Conservation (phyloP, 306 rosid genomes). For the Urtica urens region DNA sequence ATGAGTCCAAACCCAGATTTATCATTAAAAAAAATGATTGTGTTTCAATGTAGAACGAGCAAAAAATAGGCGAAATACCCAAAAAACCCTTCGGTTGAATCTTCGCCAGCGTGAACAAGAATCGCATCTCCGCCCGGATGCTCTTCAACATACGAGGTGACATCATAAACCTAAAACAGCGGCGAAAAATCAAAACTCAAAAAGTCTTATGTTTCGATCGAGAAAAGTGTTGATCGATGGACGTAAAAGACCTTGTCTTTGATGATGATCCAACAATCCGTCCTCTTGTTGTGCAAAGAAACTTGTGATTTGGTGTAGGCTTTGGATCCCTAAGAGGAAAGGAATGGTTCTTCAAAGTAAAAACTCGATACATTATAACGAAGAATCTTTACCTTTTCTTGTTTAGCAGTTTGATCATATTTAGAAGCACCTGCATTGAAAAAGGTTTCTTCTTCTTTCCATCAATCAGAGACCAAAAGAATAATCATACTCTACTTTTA, state of each 20-base stretch:
- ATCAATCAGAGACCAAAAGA: neutral
- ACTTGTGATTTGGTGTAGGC: constrained; percentile 51
- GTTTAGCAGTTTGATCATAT: constrained; percentile 19
- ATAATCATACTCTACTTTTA: too few relatives aligned
- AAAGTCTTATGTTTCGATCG: neutral
- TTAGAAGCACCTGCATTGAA: constrained; percentile 30
- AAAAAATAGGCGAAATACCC: neutral
- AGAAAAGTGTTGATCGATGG: constrained; percentile 4
- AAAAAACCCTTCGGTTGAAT: constrained; percentile 8
- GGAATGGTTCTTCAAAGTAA: neutral
- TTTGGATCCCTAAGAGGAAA: constrained; percentile 38
- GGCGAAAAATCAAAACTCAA: constrained; percentile 1
- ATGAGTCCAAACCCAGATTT: neutral
- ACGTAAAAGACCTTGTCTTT: constrained; percentile 52
- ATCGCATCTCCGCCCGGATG: constrained; percentile 99
- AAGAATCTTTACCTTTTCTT: neutral
- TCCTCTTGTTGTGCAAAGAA: constrained; percentile 57
- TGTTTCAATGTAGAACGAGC: too few relatives aligned
- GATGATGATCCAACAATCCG: constrained; percentile 94
- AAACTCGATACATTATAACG: neutral
- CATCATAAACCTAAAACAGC: constrained; percentile 59
- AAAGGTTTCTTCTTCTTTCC: neutral
- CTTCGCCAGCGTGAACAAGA: constrained; percentile 64
- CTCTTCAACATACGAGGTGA: constrained; percentile 86
- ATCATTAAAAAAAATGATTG: too few relatives aligned